phyloP scores from a whole-genome alignment of 2,329 filamentous ascomycete genomes.

The Pseudocercospora fijiensis region DNA sequence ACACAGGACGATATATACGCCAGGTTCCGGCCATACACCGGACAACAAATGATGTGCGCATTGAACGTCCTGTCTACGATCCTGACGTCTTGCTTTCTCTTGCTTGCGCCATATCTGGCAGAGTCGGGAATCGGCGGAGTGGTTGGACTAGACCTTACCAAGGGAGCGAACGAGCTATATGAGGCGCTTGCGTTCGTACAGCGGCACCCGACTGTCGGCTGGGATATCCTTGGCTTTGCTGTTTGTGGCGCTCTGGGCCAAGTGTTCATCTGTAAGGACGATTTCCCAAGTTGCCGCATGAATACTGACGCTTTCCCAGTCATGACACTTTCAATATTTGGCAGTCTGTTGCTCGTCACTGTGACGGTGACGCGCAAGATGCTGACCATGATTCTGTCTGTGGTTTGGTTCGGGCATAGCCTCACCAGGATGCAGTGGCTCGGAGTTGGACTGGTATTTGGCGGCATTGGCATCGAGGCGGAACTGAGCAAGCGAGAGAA shows the following conservation, averaged over 20 bases:
- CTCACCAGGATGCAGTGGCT: constrained; percentile 89
- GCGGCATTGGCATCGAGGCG: constrained; percentile 89
- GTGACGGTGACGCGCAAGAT: constrained; percentile 98
- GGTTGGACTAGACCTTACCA: constrained; percentile 42
- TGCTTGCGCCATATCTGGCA: constrained; percentile 77
- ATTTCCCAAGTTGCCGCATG: neutral
- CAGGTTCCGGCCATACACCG: constrained; percentile 73
- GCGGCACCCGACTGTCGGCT: constrained; percentile 76
- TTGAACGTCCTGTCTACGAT: constrained; percentile 85
- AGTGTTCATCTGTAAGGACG: constrained; percentile 74
- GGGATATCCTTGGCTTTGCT: constrained; percentile 86
- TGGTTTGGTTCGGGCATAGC: constrained; percentile 88
- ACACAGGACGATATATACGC: constrained; percentile 94
- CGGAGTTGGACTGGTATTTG: constrained; percentile 89
- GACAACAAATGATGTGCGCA: constrained; percentile 99
- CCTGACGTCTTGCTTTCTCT: constrained; percentile 73
- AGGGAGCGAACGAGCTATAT: constrained; percentile 70
- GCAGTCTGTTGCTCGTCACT: constrained; percentile 85
- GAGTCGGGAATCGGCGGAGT: constrained; percentile 50
- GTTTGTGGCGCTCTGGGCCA: constrained; percentile 90
- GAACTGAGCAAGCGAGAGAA: constrained; percentile 80
- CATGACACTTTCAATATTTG: constrained; percentile 81
- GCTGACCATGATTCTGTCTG: constrained; percentile 97
- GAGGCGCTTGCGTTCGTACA: constrained; percentile 79
- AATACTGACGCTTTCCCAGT: constrained; percentile 21